phyloP scores from a whole-genome alignment of 164 flowering plant species.

The Piper longum region DNA sequence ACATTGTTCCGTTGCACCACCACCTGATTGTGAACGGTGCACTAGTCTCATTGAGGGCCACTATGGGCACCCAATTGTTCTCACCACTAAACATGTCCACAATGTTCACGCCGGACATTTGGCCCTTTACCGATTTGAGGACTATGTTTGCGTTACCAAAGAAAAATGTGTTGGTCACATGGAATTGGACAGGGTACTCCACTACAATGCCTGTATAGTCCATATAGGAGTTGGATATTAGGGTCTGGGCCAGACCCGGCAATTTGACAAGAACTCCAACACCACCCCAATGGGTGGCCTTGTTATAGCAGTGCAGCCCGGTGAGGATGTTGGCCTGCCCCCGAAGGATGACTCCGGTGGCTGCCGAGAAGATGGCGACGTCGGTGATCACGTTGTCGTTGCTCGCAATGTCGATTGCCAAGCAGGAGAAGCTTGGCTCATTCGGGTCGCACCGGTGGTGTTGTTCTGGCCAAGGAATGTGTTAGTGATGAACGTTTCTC shows the following conservation, averaged over 20 bases:
- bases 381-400: constrained; percentile 79
- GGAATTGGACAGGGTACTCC: constrained; percentile 83
- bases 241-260: constrained; percentile 61
- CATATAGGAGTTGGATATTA: constrained; percentile 65
- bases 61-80: constrained; percentile 36
- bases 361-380: constrained; percentile 71
- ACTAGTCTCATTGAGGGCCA: constrained; percentile 52
- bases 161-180: constrained; percentile 52
- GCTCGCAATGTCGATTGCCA: constrained; percentile 44
- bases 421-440: constrained; percentile 59
- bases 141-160: constrained; percentile 62
- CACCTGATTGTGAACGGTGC: constrained; percentile 47
- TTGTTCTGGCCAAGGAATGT: constrained; percentile 81
- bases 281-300: constrained; percentile 88
- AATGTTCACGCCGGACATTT: constrained; percentile 47
- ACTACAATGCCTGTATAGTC: constrained; percentile 81
- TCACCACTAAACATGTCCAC: constrained; percentile 75
- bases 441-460: constrained; percentile 58
- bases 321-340: constrained; percentile 70
- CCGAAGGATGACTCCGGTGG: constrained; percentile 42
- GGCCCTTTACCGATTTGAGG: constrained; percentile 57
- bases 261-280: constrained; percentile 56
- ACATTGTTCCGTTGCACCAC: constrained; percentile 32
- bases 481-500: constrained; percentile 67
- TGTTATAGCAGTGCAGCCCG: constrained; percentile 88